These are phyloP conservation scores for Poterioochromonas sp. DNA, from an alignment of 352 stramenopile species.

Conservation along the genomic window DNA sequence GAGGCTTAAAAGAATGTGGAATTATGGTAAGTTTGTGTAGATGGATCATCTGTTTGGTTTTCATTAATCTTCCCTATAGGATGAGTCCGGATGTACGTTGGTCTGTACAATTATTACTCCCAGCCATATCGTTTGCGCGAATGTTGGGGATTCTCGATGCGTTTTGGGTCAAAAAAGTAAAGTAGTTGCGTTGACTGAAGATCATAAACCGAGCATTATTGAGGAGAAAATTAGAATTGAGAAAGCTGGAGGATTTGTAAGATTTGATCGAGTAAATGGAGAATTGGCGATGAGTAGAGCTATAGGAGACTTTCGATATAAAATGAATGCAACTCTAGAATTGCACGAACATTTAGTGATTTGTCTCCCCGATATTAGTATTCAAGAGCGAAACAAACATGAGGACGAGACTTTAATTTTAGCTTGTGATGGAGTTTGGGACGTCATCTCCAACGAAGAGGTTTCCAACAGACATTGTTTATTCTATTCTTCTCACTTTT, in stretches of 20 bases:
- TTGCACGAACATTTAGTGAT: constrained; percentile 22
- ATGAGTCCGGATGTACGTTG: constrained; percentile 58
- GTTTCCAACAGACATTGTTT: too few relatives aligned
- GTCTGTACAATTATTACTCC: constrained; percentile 59
- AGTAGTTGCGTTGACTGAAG: constrained; percentile 51
- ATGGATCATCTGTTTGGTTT: background rate
- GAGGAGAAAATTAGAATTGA: constrained; percentile 55
- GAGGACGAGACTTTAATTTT: constrained; percentile 12
- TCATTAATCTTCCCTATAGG: constrained; percentile 27
- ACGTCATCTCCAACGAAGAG: background rate
- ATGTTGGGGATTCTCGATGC: constrained; percentile 64
- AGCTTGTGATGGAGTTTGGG: constrained; percentile 30
- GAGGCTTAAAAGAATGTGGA: background rate
- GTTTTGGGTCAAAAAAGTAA: constrained; percentile 53
- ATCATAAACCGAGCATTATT: constrained; percentile 64
- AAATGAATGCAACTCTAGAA: constrained; percentile 48
- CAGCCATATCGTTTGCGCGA: constrained; percentile 64
- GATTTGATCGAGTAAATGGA: constrained; percentile 57
- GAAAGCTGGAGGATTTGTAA: constrained; percentile 56
- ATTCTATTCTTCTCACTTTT: too few relatives aligned
- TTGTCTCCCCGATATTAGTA: background rate
- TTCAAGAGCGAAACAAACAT: background rate
- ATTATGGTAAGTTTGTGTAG: constrained; percentile 2
- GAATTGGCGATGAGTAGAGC: constrained; percentile 60
- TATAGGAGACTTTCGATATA: constrained; percentile 68